phyloP scores from a whole-genome alignment of 805 yeast species.

The Metschnikowia proteae region DNA sequence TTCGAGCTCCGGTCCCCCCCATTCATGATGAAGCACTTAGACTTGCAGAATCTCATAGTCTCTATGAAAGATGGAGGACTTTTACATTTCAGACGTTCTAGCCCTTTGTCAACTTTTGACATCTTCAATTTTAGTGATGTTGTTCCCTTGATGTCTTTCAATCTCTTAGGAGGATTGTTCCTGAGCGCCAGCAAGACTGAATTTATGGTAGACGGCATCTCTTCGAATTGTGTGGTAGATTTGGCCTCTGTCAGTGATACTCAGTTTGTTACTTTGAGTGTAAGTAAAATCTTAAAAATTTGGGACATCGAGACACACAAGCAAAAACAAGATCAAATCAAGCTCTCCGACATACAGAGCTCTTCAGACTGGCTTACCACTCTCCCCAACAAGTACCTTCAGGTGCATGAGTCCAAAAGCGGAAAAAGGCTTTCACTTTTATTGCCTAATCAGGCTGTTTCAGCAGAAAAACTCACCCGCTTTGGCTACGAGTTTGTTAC shows the following conservation, averaged over 20 bases:
- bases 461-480: slow-evolving; percentile 6
- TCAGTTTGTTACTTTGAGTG: slow-evolving; percentile 48
- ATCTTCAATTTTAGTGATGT: slow-evolving; percentile 53
- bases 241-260: slow-evolving; percentile 34
- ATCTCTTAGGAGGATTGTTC: slow-evolving; percentile 24
- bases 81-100: slow-evolving; percentile 45
- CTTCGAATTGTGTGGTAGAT: slow-evolving; percentile 42
- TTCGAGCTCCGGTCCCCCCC: slow-evolving; percentile 46
- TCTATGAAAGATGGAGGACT: slow-evolving; percentile 77
- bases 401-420: slow-evolving; percentile 6
- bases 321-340: slow-evolving; percentile 9
- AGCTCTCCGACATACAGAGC: not conserved
- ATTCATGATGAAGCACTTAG: slow-evolving; percentile 46
- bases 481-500: slow-evolving; percentile 22
- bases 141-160: slow-evolving; percentile 31
- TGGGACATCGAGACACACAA: slow-evolving; percentile 52
- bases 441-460: slow-evolving; percentile 15
- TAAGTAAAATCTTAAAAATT: slow-evolving; percentile 50
- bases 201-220: slow-evolving; percentile 33
- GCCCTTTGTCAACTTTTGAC: slow-evolving; percentile 35
- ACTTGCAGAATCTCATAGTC: slow-evolving; percentile 45
- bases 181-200: slow-evolving; percentile 13
- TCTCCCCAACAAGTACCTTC: slow-evolving; percentile 31
- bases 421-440: slow-evolving; percentile 7
- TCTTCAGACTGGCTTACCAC: slow-evolving; percentile 25